Percentiles rank a stretch among this genome's conserved stretches.
Evolutionary conservation across 2,329 filamentous ascomycete species (phyloP).

Genomic region (Cephalotrichum gorgonifer): DNA sequence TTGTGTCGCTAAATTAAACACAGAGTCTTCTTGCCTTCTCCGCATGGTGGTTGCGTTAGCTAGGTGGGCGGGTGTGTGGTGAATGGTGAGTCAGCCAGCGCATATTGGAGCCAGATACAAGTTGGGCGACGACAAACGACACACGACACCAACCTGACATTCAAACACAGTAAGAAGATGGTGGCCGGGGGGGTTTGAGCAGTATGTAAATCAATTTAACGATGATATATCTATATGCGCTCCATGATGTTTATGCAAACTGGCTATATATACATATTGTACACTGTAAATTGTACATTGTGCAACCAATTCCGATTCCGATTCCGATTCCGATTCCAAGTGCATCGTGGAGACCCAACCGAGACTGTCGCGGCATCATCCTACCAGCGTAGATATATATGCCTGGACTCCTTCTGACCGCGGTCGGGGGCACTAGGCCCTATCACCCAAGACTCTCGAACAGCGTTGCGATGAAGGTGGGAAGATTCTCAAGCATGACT

Average conservation of each 20-base stretch:
- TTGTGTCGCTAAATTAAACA: no score
- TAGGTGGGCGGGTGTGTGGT: no score
- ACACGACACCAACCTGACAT: no score
- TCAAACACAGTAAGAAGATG: no score
- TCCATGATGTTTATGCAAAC: not conserved
- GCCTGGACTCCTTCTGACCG: no score
- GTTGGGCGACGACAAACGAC: no score
- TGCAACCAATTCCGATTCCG: no score
- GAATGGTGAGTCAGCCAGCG: not conserved
- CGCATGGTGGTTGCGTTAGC: not conserved
- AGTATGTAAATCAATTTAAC: no score
- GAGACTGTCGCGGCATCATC: not conserved
- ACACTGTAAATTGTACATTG: not conserved
- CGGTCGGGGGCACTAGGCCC: no score
- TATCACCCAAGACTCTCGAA: constrained; percentile 38
- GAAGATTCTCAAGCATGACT: constrained; percentile 40
- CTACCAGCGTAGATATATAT: not conserved
- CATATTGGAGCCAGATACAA: no score
- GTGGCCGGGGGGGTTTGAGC: no score
- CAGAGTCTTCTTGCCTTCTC: not conserved
- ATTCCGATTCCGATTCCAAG: not conserved
- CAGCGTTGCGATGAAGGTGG: constrained; percentile 32
- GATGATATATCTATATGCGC: not conserved
- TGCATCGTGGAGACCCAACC: not conserved
- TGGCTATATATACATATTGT: not conserved